Evolutionary conservation across 352 stramenopile genomes (phyloP).

Genomic region (Phytophthora pisi): DNA sequence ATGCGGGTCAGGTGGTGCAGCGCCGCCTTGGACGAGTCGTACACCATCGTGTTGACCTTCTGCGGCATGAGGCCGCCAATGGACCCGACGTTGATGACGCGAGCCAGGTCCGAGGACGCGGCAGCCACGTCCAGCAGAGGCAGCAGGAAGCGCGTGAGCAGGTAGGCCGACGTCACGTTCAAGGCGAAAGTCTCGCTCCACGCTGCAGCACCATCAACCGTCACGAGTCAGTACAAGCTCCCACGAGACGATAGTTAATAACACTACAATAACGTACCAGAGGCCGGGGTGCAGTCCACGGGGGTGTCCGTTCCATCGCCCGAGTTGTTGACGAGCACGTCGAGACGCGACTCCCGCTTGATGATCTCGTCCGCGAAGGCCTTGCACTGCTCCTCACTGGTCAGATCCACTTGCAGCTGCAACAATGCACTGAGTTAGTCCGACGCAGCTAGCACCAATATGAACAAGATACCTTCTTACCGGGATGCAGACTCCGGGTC

Average conservation of each 20-base stretch:
- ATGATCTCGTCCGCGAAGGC: constrained; percentile 73
- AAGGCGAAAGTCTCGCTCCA: constrained; percentile 93
- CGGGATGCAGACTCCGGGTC: constrained; percentile 65
- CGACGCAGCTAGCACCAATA: no score
- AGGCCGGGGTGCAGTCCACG: constrained; percentile 43
- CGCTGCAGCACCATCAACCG: constrained; percentile 39
- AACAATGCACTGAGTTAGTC: background rate
- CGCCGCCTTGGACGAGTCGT: constrained; percentile 95
- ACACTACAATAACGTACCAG: constrained; percentile 29
- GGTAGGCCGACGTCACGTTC: constrained; percentile 96
- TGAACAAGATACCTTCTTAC: constrained; percentile 15
- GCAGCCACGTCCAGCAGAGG: constrained; percentile 86
- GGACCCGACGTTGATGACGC: constrained; percentile 82
- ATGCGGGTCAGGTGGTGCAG: constrained; percentile 94
- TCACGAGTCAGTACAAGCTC: constrained; percentile 16
- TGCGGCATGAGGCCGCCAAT: constrained; percentile 84
- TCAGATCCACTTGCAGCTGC: constrained; percentile 41
- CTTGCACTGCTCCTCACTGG: constrained; percentile 35
- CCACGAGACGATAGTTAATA: background rate
- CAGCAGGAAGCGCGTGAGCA: constrained; percentile 90
- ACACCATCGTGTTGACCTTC: constrained; percentile 91
- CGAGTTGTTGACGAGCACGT: constrained; percentile 96
- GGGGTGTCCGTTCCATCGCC: constrained; percentile 26
- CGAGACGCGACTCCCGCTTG: constrained; percentile 69
- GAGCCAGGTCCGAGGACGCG: constrained; percentile 46